These are phyloP conservation scores for Tolypocladium ophioglossoides DNA, from an alignment of 2,329 filamentous ascomycete genomes.

Conservation along the genomic window DNA sequence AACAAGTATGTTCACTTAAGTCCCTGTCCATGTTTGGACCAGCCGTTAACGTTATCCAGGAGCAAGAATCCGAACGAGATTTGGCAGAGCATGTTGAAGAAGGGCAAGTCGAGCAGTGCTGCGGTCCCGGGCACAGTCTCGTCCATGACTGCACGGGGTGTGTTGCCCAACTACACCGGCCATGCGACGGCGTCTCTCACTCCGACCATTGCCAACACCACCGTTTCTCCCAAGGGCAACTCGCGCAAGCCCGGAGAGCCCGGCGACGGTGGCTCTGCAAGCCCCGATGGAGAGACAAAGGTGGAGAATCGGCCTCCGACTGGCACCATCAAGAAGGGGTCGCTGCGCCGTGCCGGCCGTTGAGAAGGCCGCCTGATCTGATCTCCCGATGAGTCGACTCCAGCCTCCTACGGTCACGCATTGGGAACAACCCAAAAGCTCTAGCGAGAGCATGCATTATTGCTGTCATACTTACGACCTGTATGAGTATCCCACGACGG, in stretches of 20 bases:
- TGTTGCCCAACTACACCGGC: conserved; percentile 41
- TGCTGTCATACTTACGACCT: conserved; percentile 21
- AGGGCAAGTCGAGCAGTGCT: conserved; percentile 36
- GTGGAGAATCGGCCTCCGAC: conserved; percentile 34
- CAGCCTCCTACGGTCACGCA: background rate
- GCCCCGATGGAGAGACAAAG: conserved; percentile 21
- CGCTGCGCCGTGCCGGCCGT: background rate
- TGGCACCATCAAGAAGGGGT: conserved; percentile 7
- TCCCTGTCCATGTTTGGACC: background rate
- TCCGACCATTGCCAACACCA: conserved; percentile 30
- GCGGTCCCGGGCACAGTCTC: conserved; percentile 38
- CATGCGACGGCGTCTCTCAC: conserved; percentile 40
- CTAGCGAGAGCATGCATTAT: conserved; percentile 18
- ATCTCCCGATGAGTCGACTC: conserved; percentile 3
- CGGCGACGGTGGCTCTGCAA: conserved; percentile 9
- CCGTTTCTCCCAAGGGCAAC: conserved; percentile 19
- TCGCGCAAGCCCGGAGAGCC: conserved; percentile 14
- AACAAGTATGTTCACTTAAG: conserved; percentile 16
- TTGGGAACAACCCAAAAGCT: conserved; percentile 7
- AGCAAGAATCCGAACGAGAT: conserved; percentile 32
- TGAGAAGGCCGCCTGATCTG: background rate
- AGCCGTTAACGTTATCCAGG: conserved; percentile 14
- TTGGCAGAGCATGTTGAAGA: conserved; percentile 40
- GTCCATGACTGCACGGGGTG: conserved; percentile 42
- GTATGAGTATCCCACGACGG: conserved; percentile 14